A percentile compares a stretch with the other conserved stretches of the same genome.
These are phyloP conservation scores for Astraeus odoratus DNA, from an alignment of 768 basidiomycete species.

Conservation along the genomic window DNA sequence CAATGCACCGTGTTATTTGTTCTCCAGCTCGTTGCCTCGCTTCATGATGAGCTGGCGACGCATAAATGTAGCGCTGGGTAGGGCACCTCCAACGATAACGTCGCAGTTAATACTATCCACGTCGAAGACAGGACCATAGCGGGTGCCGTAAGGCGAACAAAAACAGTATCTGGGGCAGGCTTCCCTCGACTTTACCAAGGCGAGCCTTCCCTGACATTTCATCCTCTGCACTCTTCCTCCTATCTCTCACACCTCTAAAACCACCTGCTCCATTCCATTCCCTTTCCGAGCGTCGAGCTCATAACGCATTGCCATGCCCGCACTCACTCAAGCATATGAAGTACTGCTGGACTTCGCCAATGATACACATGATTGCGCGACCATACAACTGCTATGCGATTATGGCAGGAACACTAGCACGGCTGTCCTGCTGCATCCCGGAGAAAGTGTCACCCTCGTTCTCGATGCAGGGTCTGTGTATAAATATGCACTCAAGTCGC, in stretches of 20 bases:
- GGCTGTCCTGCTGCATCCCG: slow-evolving; percentile 51
- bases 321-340: slow-evolving; percentile 51
- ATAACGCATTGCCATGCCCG: slow-evolving; percentile 42
- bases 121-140: slow-evolving; percentile 15
- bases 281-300: slow-evolving; percentile 22
- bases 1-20: slow-evolving; percentile 10
- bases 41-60: slow-evolving; percentile 6
- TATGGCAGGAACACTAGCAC: slow-evolving; percentile 51
- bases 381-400: slow-evolving; percentile 57
- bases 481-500: slow-evolving; percentile 61
- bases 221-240: slow-evolving; percentile 6
- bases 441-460: slow-evolving; percentile 58
- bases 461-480: slow-evolving; percentile 65
- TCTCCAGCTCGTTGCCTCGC: slow-evolving; percentile 9
- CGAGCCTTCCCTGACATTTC: slow-evolving; percentile 5
- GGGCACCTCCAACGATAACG: slow-evolving; percentile 1
- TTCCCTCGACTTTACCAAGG: slow-evolving; percentile 13
- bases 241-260: slow-evolving; percentile 14
- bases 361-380: slow-evolving; percentile 57
- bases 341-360: slow-evolving; percentile 64
- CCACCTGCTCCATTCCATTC: slow-evolving; percentile 5
- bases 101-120: slow-evolving; percentile 16
- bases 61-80: slow-evolving; percentile 7
- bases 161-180: slow-evolving; percentile 24
- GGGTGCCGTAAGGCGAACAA: slow-evolving; percentile 28